These are phyloP conservation scores for Trichosanthes truncata DNA, from an alignment of 306 rosid species.

Conservation along the genomic window DNA sequence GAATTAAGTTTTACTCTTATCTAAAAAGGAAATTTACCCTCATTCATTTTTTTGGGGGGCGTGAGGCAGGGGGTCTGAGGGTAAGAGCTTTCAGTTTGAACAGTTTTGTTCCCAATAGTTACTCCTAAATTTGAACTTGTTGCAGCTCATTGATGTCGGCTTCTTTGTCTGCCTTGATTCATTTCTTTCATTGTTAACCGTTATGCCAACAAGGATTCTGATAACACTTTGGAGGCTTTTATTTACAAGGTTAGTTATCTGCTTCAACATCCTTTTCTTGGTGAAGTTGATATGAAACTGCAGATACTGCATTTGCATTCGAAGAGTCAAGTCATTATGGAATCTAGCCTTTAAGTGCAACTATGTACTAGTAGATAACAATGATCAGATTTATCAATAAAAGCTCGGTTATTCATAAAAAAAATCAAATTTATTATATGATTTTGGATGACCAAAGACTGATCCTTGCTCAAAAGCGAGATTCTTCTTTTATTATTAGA, in stretches of 20 bases:
- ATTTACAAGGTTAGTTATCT: slow-evolving; percentile 52
- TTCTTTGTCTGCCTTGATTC: slow-evolving; percentile 97
- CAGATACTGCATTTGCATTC: not conserved
- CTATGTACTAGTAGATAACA: not conserved
- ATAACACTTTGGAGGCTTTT: slow-evolving; percentile 73
- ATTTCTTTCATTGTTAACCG: slow-evolving; percentile 83
- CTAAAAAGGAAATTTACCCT: not conserved
- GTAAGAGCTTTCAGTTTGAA: not conserved
- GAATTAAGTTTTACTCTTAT: not conserved
- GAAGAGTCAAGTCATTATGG: not conserved
- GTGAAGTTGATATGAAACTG: slow-evolving; percentile 10
- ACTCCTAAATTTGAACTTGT: slow-evolving; percentile 17
- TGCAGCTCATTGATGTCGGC: slow-evolving; percentile 97
- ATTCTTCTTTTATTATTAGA: not conserved
- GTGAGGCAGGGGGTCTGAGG: not conserved
- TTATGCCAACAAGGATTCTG: slow-evolving; percentile 84
- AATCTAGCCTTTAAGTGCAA: not conserved
- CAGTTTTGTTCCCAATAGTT: slow-evolving; percentile 10
- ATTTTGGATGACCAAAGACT: not conserved
- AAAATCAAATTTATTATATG: not conserved
- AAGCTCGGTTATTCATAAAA: not conserved
- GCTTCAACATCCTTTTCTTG: slow-evolving; percentile 13
- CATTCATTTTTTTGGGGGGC: not conserved
- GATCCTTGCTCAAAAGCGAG: not conserved
- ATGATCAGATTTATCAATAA: not conserved